Evolutionary conservation across 2,329 filamentous ascomycete species (phyloP), one percentile per base, ranked within the genome.

Genomic region (Penicillium rolfsii): DNA sequence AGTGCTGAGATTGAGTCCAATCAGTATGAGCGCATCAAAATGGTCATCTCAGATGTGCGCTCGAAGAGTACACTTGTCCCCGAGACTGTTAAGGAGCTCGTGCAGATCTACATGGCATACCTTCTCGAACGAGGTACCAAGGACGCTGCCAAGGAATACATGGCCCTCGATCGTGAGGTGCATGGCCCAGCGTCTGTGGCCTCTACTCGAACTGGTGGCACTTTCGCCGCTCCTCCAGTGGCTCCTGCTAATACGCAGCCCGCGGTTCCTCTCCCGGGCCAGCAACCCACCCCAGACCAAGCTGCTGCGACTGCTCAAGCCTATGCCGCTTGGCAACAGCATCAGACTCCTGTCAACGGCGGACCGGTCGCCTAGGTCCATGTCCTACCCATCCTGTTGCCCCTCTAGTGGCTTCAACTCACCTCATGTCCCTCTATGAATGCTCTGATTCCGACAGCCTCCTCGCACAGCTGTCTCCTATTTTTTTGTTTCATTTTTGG

Each of bases 141-240:
- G 74, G 87, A 93, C 35, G 86, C 91, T 1, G 94, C 96, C 80
- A 91, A 93, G 77, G 89, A 93, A 69, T 97, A 93, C 75, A 83
- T 97, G 72, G 81, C 84, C 61, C 81, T 98, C 38, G 94, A 99
- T 73, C 86, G 88, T 46, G 91, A 96, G 75, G 86, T 97, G 61
- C 95, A 96, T 74, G 95, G 95, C 1, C 79, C 80, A 4, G 66
- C 70, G 3, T 81, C 79, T 5, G 77, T 81, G 26, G 64, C 74
- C 30, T 63, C 70, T 40, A 65, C 70, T 46, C 73, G 76, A 60
- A 73, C 71, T 14, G 69, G 70, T 19, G 72, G 69, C n/a, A 55
- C 53, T 53, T 55, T 48, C 48, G 50, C 59, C 8, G 61, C 64
- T 30, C 57, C 67, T 14, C 59, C 63, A 6, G 46, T 1, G 3